phyloP scores from a whole-genome alignment of 2,329 filamentous ascomycete species.

The Exserohilum rostratum region DNA sequence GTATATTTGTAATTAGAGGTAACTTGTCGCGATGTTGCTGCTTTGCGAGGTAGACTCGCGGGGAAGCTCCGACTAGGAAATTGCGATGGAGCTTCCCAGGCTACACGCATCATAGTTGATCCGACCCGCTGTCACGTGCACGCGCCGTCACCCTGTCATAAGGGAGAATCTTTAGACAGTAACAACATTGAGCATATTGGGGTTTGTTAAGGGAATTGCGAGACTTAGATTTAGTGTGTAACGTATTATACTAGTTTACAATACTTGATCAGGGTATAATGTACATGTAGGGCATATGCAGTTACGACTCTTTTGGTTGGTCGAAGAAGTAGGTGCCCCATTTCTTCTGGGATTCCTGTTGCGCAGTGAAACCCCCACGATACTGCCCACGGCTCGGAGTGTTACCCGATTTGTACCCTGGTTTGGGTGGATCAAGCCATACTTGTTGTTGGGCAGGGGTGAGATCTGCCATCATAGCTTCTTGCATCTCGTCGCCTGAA shows the following conservation, averaged over 20 bases:
- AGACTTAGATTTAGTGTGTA: no score
- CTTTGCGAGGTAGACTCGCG: constrained; percentile 25
- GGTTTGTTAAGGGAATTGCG: no score
- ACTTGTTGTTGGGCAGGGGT: background rate
- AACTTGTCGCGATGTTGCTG: constrained; percentile 15
- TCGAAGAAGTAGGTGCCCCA: constrained; percentile 4
- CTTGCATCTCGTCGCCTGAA: constrained; percentile 19
- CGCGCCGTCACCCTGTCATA: background rate
- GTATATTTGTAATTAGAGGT: background rate
- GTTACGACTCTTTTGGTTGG: background rate
- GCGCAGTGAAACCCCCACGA: no score
- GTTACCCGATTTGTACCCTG: background rate
- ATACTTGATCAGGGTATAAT: background rate
- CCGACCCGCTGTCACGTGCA: constrained; percentile 21
- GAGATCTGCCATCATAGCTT: constrained; percentile 12
- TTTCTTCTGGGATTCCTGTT: background rate
- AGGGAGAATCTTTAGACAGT: background rate
- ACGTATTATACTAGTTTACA: background rate
- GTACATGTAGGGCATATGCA: background rate
- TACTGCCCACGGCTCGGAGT: background rate
- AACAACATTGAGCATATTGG: background rate
- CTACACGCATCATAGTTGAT: constrained; percentile 21
- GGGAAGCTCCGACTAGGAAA: constrained; percentile 31
- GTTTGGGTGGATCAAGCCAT: background rate
- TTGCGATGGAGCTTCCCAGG: constrained; percentile 31